A percentile compares a stretch with the other conserved stretches of the same genome.
These are phyloP conservation scores for Saccharum spontaneum DNA, from an alignment of 176 grass and related monocot species.

Conservation along the genomic window DNA sequence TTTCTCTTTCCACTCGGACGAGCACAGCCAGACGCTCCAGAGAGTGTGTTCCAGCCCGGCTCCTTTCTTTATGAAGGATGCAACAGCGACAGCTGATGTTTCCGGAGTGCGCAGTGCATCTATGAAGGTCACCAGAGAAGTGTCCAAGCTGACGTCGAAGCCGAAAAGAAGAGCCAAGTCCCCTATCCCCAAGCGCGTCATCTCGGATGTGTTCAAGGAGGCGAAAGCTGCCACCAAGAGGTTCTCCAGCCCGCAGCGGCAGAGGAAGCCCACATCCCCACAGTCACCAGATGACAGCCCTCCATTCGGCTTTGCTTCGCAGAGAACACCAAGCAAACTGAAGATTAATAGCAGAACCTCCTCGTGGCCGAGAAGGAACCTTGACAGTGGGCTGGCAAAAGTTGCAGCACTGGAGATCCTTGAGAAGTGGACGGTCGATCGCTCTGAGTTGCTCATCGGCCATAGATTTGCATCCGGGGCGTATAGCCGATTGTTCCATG, in stretches of 20 bases:
- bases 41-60: constrained; percentile 50
- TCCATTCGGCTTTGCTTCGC: constrained; percentile 32
- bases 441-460: constrained; percentile 73
- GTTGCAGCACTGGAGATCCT: constrained; percentile 58
- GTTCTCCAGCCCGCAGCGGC: constrained; percentile 81
- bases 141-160: not conserved
- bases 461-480: constrained; percentile 78
- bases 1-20: constrained; percentile 62
- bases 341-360: constrained; percentile 33
- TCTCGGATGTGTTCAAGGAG: constrained; percentile 82
- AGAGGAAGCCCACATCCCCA: constrained; percentile 42
- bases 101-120: constrained; percentile 13
- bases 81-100: not conserved
- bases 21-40: constrained; percentile 52
- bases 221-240: constrained; percentile 67
- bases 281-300: constrained; percentile 33
- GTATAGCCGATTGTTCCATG: constrained; percentile 82
- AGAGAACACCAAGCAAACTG: constrained; percentile 14
- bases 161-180: constrained; percentile 60
- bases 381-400: constrained; percentile 42
- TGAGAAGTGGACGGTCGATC: constrained; percentile 68
- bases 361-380: constrained; percentile 54
- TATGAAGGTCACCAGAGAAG: constrained; percentile 11
- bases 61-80: constrained; percentile 30
- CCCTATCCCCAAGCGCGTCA: constrained; percentile 51